A percentile compares a stretch with the other conserved stretches of the same genome.
Evolutionary conservation across 2,329 filamentous ascomycete species (phyloP).

Genomic region (Colletotrichum cuscutae): DNA sequence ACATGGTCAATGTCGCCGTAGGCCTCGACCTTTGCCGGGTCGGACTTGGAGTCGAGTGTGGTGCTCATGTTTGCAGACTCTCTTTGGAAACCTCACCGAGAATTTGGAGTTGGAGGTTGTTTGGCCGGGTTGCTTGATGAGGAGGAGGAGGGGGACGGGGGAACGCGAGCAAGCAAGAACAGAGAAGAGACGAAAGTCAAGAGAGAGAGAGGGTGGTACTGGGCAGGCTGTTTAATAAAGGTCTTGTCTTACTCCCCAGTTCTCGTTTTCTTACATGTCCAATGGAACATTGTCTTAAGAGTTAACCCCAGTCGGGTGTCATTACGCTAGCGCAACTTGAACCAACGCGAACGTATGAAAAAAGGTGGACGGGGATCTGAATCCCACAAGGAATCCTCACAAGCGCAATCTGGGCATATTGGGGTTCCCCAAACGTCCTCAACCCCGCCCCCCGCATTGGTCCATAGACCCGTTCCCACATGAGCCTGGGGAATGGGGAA

Average conservation of each 20-base stretch:
- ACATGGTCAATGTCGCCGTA: conserved; percentile 16
- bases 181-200: background rate
- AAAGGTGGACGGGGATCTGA: background rate
- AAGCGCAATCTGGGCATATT: conserved; percentile 11
- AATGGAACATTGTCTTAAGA: background rate
- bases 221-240: conserved; percentile 24
- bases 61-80: conserved; percentile 15
- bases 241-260: conserved; percentile 3
- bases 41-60: conserved; percentile 25
- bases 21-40: conserved; percentile 24
- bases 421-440: conserved; percentile 6
- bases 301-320: background rate
- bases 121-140: background rate
- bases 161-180: background rate
- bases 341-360: conserved; percentile 15
- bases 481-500: conserved; percentile 15
- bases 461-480: conserved; percentile 7
- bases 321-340: background rate
- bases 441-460: conserved; percentile 24
- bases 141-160: background rate
- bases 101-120: background rate
- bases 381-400: conserved; percentile 20
- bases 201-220: background rate
- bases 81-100: background rate
- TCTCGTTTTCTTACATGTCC: background rate